These are phyloP conservation scores for Delphinella strobiligena DNA, from an alignment of 2,329 filamentous ascomycete genomes.

Conservation along the genomic window DNA sequence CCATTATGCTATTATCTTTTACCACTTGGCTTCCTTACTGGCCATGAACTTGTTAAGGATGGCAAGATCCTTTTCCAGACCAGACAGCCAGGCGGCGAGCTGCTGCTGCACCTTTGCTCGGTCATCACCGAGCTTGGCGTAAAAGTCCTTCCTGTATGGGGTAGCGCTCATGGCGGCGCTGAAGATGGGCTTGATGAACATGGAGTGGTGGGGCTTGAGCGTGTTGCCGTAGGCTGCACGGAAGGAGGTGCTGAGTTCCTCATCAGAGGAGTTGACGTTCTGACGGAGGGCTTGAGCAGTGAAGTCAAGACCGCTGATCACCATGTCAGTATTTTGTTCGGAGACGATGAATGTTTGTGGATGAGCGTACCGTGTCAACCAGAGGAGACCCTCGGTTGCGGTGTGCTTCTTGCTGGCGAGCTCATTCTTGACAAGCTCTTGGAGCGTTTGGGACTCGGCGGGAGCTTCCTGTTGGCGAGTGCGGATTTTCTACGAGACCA, in stretches of 20 bases:
- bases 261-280: conserved; percentile 54
- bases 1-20: conserved; percentile 4
- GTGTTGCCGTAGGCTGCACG: conserved; percentile 71
- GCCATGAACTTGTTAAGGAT: conserved; percentile 58
- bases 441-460: conserved; percentile 67
- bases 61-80: conserved; percentile 64
- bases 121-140: conserved; percentile 67
- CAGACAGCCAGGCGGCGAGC: conserved; percentile 59
- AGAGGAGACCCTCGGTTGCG: conserved; percentile 80
- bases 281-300: conserved; percentile 71
- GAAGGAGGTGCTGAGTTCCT: conserved; percentile 83
- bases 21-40: conserved; percentile 35
- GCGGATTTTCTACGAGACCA: conserved; percentile 62
- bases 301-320: conserved; percentile 75
- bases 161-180: conserved; percentile 84
- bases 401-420: conserved; percentile 79
- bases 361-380: conserved; percentile 64
- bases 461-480: conserved; percentile 70
- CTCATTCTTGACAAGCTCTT: conserved; percentile 77
- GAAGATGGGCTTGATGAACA: conserved; percentile 86
- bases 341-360: conserved; percentile 3
- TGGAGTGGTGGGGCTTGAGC: conserved; percentile 83
- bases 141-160: conserved; percentile 90
- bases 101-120: conserved; percentile 49
- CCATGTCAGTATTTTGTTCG: conserved; percentile 3